Evolutionary conservation across 345 rosid genomes (phyloP), one percentile per base, ranked within the genome.

Genomic region (Linum lewisii): DNA sequence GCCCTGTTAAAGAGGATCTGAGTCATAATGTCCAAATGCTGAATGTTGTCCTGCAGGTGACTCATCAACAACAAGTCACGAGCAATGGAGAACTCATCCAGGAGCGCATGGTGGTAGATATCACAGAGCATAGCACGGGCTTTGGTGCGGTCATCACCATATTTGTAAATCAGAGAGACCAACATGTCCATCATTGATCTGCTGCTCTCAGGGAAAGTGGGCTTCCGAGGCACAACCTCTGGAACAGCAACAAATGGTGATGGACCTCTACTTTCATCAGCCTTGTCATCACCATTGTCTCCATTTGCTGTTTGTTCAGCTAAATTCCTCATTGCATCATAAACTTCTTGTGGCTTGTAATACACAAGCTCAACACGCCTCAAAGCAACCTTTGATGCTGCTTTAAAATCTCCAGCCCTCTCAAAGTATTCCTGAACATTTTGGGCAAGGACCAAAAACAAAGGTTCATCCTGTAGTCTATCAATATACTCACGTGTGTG

Each of bases 101-200:
- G 61, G 14, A 93, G 83, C 20, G 99, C 95, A 69, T 86, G 95
- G 73, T 87, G 94, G 60, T 89, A 87, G 65, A 93, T 85, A 76
- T 93, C 99, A 69, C 99, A 93, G 14, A 93, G 78, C 99, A 93
- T 83, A 5, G 99, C 97, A 22, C 97, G 95, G 3, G 99, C 99
- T 75, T 85, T 89, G 21, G 99, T 93, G 56, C 99, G 75, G 69
- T 93, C 99, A 79, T 93, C 99, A 56, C 99, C 97, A 72, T 72
- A 57, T 74, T 74, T 79, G 83, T 93, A 93, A 51, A 93, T 93
- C 44, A 93, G 94, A 22, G 94, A 80, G 36, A 85, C 97, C 29
- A 93, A 82, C 67, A 59, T 60, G 73, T 93, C 97, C 95, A 93
- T 86, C 85, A 89, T 72, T 29, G 85, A 70, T 74, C 99, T 83